phyloP scores from a whole-genome alignment of 1,284 basidiomycete genomes.

The Pseudozyma pruni region DNA sequence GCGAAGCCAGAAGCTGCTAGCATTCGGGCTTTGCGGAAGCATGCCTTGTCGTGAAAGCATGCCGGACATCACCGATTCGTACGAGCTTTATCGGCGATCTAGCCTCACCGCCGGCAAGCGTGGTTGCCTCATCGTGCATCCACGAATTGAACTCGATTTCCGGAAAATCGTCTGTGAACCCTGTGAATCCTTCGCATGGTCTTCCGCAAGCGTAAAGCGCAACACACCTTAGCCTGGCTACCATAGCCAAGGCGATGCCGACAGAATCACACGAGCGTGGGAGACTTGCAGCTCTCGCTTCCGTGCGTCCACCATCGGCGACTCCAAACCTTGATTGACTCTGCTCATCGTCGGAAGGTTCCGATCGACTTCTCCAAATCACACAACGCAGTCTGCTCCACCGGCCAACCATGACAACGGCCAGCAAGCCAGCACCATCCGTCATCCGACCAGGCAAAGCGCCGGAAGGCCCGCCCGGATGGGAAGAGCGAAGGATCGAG shows the following conservation, averaged over 20 bases:
- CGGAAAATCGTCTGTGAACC: not conserved
- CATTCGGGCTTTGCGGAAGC: too few relatives aligned
- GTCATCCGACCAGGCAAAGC: conserved; percentile 51
- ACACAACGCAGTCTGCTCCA: not conserved
- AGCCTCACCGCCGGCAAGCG: not conserved
- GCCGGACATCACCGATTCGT: too few relatives aligned
- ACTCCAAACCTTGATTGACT: not conserved
- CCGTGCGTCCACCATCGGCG: not conserved
- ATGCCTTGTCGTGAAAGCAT: too few relatives aligned
- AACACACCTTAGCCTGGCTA: too few relatives aligned
- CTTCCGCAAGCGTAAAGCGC: too few relatives aligned
- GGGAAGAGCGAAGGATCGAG: conserved; percentile 48
- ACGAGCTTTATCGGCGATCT: conserved; percentile 8
- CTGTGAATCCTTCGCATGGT: not conserved
- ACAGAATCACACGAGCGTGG: too few relatives aligned
- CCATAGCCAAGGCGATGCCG: too few relatives aligned
- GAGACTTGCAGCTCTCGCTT: too few relatives aligned
- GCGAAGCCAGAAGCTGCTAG: too few relatives aligned
- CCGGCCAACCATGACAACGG: conserved; percentile 7
- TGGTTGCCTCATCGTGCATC: conserved; percentile 18
- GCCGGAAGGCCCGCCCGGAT: conserved; percentile 53
- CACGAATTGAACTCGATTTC: not conserved
- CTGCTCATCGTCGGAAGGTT: not conserved
- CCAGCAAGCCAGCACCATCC: conserved; percentile 30
- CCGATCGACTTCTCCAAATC: not conserved